phyloP scores from a whole-genome alignment of 2,329 filamentous ascomycete genomes.

The Aureobasidium sp. region DNA sequence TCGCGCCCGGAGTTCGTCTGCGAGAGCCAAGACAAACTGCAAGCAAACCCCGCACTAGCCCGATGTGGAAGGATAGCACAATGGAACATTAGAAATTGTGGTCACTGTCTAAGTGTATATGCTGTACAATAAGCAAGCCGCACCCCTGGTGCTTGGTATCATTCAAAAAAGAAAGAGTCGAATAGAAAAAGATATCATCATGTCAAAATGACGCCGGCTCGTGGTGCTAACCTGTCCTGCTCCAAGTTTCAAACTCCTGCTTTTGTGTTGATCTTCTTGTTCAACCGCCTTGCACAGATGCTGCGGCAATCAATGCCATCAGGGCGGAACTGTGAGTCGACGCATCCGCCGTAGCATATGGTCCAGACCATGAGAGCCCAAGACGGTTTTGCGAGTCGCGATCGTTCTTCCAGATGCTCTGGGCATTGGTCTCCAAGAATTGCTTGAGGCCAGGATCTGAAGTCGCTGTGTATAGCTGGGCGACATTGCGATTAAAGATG shows the following conservation, averaged over 20 bases:
- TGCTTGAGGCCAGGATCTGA: slow-evolving; percentile 43
- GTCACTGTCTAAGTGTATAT: not conserved
- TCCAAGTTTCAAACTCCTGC: not conserved
- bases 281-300: slow-evolving; percentile 4
- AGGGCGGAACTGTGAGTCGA: slow-evolving; percentile 58
- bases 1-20: not conserved
- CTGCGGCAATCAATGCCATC: slow-evolving; percentile 59
- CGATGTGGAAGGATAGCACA: not conserved
- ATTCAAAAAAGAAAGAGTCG: not conserved
- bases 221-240: not conserved
- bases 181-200: not conserved
- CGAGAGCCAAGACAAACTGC: not conserved
- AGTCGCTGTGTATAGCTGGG: slow-evolving; percentile 46
- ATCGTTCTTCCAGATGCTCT: slow-evolving; percentile 56
- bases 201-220: not conserved
- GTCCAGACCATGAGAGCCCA: slow-evolving; percentile 58
- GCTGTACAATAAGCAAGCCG: not conserved
- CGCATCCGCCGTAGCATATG: slow-evolving; percentile 45
- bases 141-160: not conserved
- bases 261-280: not conserved
- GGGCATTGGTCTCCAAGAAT: slow-evolving; percentile 54
- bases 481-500: slow-evolving; percentile 59
- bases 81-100: slow-evolving; percentile 2
- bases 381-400: slow-evolving; percentile 42
- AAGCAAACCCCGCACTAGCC: not conserved